Evolutionary conservation across 345 rosid species (phyloP).

Genomic region (Lepidium africanum): DNA sequence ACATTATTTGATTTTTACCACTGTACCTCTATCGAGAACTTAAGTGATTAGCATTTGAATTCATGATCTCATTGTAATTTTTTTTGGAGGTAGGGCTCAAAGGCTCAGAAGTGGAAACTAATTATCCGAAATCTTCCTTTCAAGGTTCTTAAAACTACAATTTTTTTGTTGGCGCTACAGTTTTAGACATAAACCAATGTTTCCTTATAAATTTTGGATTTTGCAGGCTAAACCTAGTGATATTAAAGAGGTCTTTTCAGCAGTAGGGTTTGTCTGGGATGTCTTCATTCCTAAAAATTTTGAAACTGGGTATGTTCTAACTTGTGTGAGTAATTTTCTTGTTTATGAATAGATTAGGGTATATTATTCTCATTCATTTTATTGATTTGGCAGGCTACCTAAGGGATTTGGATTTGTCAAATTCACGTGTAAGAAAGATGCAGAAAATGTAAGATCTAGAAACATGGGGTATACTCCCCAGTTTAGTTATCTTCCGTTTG

Average conservation of each 20-base stretch:
- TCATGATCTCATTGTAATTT: neutral
- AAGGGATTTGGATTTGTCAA: conserved; percentile 96
- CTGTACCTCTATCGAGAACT: neutral
- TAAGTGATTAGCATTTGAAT: neutral
- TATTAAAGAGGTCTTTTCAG: conserved; percentile 53
- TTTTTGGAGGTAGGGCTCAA: conserved; percentile 62
- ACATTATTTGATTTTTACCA: conserved; percentile 7
- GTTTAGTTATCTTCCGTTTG: neutral
- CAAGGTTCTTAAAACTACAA: conserved; percentile 43
- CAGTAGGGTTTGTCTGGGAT: conserved; percentile 93
- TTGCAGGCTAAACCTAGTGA: conserved; percentile 66
- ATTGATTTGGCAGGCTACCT: conserved; percentile 51
- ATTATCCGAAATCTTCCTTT: conserved; percentile 87
- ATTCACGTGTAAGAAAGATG: conserved; percentile 82
- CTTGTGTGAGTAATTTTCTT: neutral
- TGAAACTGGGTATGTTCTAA: conserved; percentile 58
- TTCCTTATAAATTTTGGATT: conserved; percentile 6
- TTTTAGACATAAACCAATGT: neutral
- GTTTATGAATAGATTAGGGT: neutral
- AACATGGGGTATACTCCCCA: conserved; percentile 8
- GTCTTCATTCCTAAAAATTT: conserved; percentile 63
- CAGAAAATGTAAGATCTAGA: conserved; percentile 56
- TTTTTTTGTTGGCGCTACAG: neutral
- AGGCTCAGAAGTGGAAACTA: conserved; percentile 95
- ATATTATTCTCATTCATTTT: conserved; percentile 2